Conservation (phyloP, 805 yeast genomes). For the Candida ascalaphidarum region DNA sequence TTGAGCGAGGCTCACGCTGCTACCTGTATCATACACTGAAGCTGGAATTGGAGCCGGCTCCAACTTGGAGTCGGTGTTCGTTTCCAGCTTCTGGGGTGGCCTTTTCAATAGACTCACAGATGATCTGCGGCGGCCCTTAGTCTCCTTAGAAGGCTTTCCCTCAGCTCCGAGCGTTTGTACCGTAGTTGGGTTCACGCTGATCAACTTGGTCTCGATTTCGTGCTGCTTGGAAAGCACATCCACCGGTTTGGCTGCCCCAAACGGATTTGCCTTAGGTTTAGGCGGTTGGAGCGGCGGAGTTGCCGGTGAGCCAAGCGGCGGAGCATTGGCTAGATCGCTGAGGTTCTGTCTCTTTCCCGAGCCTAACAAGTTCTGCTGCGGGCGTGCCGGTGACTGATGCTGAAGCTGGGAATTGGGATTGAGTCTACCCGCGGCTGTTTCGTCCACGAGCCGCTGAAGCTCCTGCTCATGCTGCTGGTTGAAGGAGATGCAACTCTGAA, state of each 20-base stretch:
- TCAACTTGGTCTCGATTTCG: slow-evolving; percentile 42
- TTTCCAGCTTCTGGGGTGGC: neutral
- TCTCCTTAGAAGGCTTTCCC: no score
- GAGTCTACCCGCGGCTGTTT: slow-evolving; percentile 4
- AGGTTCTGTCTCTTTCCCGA: slow-evolving; percentile 3
- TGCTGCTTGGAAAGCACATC: slow-evolving; percentile 59
- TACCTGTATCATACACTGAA: slow-evolving; percentile 8
- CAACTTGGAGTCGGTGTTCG: neutral
- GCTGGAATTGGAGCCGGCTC: slow-evolving; percentile 12
- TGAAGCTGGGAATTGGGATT: slow-evolving; percentile 3
- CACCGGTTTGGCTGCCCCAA: slow-evolving; percentile 82
- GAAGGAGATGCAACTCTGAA: slow-evolving; percentile 30
- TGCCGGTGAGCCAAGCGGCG: slow-evolving; percentile 1
- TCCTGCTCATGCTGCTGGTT: slow-evolving; percentile 26
- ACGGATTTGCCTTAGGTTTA: slow-evolving; percentile 53
- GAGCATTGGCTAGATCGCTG: slow-evolving; percentile 1
- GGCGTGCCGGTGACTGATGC: neutral
- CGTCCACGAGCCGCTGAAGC: slow-evolving; percentile 16
- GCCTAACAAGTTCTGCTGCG: neutral
- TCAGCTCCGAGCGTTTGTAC: no score
- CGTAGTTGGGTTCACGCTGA: neutral
- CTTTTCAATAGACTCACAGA: neutral
- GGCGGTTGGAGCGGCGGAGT: slow-evolving; percentile 7
- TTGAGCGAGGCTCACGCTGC: slow-evolving; percentile 32
- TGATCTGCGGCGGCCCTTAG: neutral